Evolutionary conservation across 1,284 basidiomycete species (phyloP).

Genomic region (Vanrija pseudolonga): DNA sequence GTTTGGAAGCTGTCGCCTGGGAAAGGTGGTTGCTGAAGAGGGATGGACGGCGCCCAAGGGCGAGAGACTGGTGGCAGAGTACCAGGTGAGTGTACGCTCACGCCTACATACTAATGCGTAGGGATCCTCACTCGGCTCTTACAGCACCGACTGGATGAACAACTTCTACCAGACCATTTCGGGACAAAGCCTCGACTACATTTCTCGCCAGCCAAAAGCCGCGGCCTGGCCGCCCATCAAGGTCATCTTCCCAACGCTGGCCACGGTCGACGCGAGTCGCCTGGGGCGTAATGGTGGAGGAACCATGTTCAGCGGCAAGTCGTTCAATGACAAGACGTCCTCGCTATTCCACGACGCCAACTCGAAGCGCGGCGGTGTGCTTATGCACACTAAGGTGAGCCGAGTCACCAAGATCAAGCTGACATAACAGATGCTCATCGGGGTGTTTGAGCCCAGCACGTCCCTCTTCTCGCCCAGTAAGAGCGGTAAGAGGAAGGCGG

Average conservation of each 20-base stretch:
- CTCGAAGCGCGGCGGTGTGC: slow-evolving; percentile 45
- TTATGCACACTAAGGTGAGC: slow-evolving; percentile 49
- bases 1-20: slow-evolving; percentile 38
- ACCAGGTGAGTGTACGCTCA: slow-evolving; percentile 33
- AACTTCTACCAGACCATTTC: slow-evolving; percentile 35
- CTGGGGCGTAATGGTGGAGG: slow-evolving; percentile 39
- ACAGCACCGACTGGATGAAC: slow-evolving; percentile 40
- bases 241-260: slow-evolving; percentile 42
- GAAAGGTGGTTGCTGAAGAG: slow-evolving; percentile 31
- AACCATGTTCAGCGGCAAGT: slow-evolving; percentile 46
- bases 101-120: slow-evolving; percentile 5
- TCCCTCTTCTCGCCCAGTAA: slow-evolving; percentile 10
- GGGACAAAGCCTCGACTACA: slow-evolving; percentile 23
- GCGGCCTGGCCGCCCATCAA: slow-evolving; percentile 38
- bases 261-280: slow-evolving; percentile 37
- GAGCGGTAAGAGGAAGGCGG: slow-evolving; percentile 30
- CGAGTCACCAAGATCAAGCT: not conserved
- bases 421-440: slow-evolving; percentile 37
- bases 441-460: slow-evolving; percentile 33
- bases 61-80: slow-evolving; percentile 40
- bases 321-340: slow-evolving; percentile 27
- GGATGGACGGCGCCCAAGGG: slow-evolving; percentile 35
- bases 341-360: slow-evolving; percentile 42
- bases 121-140: slow-evolving; percentile 45
- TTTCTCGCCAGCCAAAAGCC: slow-evolving; percentile 23